These are phyloP conservation scores for Bjerkandera adusta DNA, from an alignment of 1,284 basidiomycete species.

Conservation along the genomic window DNA sequence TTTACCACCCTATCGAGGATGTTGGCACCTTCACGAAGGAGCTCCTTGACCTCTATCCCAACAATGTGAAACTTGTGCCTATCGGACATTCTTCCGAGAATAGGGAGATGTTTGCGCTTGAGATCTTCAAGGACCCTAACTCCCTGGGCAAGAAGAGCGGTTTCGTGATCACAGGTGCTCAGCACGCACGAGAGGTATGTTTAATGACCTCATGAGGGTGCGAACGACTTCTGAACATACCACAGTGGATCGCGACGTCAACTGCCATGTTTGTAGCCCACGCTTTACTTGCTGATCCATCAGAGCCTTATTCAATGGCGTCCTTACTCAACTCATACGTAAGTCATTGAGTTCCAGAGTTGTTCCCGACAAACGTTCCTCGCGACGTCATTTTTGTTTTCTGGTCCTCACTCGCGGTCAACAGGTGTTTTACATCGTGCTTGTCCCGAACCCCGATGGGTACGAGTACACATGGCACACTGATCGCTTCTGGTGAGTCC, in stretches of 20 bases:
- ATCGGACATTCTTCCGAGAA: constrained; percentile 55
- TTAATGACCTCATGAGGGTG: neutral
- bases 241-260: constrained; percentile 79
- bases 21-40: constrained; percentile 50
- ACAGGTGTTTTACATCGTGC: constrained; percentile 75
- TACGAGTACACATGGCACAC: constrained; percentile 59
- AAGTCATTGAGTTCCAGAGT: constrained; percentile 15
- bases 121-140: constrained; percentile 37
- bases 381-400: constrained; percentile 2
- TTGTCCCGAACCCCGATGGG: constrained; percentile 83
- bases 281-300: constrained; percentile 52
- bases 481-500: constrained; percentile 67
- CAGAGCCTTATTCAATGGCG: constrained; percentile 45
- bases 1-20: constrained; percentile 54
- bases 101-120: constrained; percentile 52
- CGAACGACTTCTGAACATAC: neutral
- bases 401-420: neutral
- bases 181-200: constrained; percentile 77
- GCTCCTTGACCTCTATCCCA: constrained; percentile 41
- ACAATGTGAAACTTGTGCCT: constrained; percentile 37
- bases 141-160: constrained; percentile 39
- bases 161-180: constrained; percentile 73
- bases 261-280: constrained; percentile 76
- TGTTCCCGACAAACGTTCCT: neutral
- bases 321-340: constrained; percentile 58